phyloP scores from a whole-genome alignment of 2,329 filamentous ascomycete genomes.

The Arthroderma uncinatum region DNA sequence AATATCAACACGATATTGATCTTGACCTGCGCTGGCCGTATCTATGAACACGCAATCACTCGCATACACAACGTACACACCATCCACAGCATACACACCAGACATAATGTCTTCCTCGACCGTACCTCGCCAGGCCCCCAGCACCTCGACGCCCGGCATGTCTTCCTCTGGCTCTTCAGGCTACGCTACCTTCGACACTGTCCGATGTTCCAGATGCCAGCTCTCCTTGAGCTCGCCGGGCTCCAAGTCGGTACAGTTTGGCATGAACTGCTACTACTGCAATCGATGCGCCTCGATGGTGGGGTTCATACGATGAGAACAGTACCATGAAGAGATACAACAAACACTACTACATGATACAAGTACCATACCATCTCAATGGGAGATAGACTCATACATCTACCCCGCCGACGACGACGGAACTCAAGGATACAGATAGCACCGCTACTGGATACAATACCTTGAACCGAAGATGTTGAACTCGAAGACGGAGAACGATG shows the following conservation, averaged over 20 bases:
- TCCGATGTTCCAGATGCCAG: slow-evolving; percentile 40
- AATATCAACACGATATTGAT: no score
- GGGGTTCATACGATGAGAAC: slow-evolving; percentile 31
- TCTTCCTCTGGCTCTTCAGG: slow-evolving; percentile 17
- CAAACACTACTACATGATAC: not conserved
- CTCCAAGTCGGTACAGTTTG: slow-evolving; percentile 34
- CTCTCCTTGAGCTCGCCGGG: slow-evolving; percentile 34
- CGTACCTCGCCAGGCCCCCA: slow-evolving; percentile 24
- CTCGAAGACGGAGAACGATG: no score
- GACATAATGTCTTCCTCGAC: slow-evolving; percentile 30
- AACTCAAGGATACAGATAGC: no score
- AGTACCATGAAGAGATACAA: not conserved
- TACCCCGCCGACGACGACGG: no score
- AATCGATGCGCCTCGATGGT: slow-evolving; percentile 36
- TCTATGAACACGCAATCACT: not conserved
- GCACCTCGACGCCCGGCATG: slow-evolving; percentile 17
- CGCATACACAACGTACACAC: not conserved
- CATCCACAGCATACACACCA: not conserved
- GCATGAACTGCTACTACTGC: slow-evolving; percentile 42
- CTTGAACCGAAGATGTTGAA: no score
- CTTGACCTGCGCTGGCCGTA: not conserved
- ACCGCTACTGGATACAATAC: no score
- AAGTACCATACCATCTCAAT: not conserved
- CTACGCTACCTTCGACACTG: slow-evolving; percentile 18
- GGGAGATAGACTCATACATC: no score